These are phyloP conservation scores for Volvariella volvacea DNA, from an alignment of 1,284 basidiomycete species.

Conservation along the genomic window DNA sequence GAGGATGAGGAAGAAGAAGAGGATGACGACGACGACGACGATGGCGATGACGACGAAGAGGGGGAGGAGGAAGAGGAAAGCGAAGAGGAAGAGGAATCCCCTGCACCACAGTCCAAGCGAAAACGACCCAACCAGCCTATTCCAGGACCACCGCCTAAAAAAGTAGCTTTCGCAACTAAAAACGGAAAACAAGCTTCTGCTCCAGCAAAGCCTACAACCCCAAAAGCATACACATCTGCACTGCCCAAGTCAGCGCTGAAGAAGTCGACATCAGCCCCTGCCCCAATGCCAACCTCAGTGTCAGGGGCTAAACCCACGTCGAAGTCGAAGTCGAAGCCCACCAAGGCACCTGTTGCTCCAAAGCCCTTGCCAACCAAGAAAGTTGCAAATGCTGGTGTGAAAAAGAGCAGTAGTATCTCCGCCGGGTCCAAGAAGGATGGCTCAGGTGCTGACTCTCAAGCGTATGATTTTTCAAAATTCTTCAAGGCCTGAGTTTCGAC, in stretches of 20 bases:
- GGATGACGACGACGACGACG: conserved; percentile 23
- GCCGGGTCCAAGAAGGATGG: not conserved
- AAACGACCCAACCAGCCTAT: conserved; percentile 4
- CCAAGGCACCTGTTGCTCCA: conserved; percentile 14
- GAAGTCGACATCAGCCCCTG: conserved; percentile 6
- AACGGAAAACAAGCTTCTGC: conserved; percentile 26
- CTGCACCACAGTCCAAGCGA: conserved; percentile 12
- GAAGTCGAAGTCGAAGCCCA: conserved; percentile 12
- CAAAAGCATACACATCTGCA: conserved; percentile 8
- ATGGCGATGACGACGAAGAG: conserved; percentile 19
- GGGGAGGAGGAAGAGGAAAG: conserved; percentile 19
- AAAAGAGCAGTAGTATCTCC: too few species aligned
- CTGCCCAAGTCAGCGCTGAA: conserved; percentile 11
- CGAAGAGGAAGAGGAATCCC: conserved; percentile 29
- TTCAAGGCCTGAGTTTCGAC: conserved; percentile 34
- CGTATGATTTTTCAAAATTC: conserved; percentile 51
- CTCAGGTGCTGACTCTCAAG: conserved; percentile 19
- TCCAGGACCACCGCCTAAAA: conserved; percentile 36
- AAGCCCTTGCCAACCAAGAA: conserved; percentile 14
- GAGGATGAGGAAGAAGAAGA: conserved; percentile 22
- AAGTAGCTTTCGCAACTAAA: conserved; percentile 32
- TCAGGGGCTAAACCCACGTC: conserved; percentile 14
- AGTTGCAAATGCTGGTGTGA: conserved; percentile 1
- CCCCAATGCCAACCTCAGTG: too few species aligned
- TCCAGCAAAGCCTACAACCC: conserved; percentile 8